phyloP scores from a whole-genome alignment of 108 stramenopile species.

The Epithemia pelagica region DNA sequence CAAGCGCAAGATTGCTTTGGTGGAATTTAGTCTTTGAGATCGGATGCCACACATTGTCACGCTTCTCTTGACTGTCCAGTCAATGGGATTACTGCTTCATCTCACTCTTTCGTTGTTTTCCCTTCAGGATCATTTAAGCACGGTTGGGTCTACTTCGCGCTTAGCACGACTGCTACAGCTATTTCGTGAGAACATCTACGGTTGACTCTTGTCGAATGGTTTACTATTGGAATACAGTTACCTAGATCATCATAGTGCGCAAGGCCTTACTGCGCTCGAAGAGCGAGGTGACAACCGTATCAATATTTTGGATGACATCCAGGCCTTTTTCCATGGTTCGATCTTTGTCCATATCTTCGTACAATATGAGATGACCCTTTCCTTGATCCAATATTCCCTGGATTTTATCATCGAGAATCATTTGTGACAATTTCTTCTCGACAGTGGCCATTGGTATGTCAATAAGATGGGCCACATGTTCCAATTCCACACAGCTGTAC shows the following conservation, averaged over 20 bases:
- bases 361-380: constrained; percentile 88
- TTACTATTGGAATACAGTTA: no score
- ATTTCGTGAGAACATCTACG: no score
- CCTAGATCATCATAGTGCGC: constrained; percentile 77
- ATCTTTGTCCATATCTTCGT: constrained; percentile 74
- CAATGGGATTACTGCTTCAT: no score
- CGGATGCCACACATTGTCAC: constrained; percentile 39
- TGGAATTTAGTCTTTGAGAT: constrained; percentile 76
- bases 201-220: no score
- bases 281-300: constrained; percentile 80
- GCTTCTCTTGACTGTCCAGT: background rate
- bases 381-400: constrained; percentile 98
- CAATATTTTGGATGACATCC: constrained; percentile 88
- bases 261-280: constrained; percentile 72
- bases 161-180: no score
- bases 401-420: constrained; percentile 98
- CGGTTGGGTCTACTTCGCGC: no score
- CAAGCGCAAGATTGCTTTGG: no score
- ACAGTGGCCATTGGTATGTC: constrained; percentile 82
- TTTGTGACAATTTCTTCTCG: constrained; percentile 95
- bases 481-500: constrained; percentile 94
- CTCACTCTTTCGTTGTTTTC: no score
- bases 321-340: constrained; percentile 85
- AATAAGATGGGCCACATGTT: constrained; percentile 91
- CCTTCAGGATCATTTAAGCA: no score